Conservation (phyloP, 208 protist species). For the Leishmania guyanensis region DNA sequence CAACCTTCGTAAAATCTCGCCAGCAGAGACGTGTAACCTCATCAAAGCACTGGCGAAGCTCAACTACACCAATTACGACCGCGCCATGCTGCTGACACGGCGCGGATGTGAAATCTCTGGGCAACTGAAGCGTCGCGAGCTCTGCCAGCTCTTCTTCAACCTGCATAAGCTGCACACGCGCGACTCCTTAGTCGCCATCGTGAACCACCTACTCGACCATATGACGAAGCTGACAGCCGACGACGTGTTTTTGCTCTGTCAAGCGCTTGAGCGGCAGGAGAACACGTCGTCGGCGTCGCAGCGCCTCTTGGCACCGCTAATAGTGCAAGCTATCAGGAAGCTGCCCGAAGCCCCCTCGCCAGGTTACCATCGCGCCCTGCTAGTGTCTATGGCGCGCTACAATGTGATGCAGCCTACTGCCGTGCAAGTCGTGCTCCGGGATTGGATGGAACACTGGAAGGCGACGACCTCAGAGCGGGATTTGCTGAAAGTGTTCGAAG, state of each 20-base stretch:
- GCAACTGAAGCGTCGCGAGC: slow-evolving; percentile 42
- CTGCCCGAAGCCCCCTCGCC: slow-evolving; percentile 38
- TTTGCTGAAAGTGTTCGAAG: slow-evolving; percentile 57
- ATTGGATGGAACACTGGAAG: slow-evolving; percentile 26
- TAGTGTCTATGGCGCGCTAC: slow-evolving; percentile 70
- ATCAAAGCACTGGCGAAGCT: slow-evolving; percentile 58
- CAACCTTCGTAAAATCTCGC: slow-evolving; percentile 57
- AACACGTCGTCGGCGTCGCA: slow-evolving; percentile 63
- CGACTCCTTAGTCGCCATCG: slow-evolving; percentile 79
- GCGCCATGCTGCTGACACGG: slow-evolving; percentile 63
- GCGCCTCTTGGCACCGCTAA: slow-evolving; percentile 48
- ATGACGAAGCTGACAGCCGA: slow-evolving; percentile 43
- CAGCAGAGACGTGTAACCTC: slow-evolving; percentile 44
- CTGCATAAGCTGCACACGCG: slow-evolving; percentile 71
- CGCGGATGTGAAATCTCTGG: slow-evolving; percentile 76
- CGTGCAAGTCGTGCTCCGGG: slow-evolving; percentile 38
- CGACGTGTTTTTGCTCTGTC: slow-evolving; percentile 58
- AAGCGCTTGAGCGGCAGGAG: slow-evolving; percentile 64
- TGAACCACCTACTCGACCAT: slow-evolving; percentile 56
- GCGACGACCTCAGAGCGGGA: slow-evolving; percentile 49
- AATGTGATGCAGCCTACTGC: slow-evolving; percentile 35
- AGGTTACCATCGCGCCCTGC: slow-evolving; percentile 64
- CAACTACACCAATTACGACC: slow-evolving; percentile 74
- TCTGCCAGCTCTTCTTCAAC: slow-evolving; percentile 76
- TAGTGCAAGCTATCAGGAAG: slow-evolving; percentile 39